Evolutionary conservation across 2,329 filamentous ascomycete species (phyloP), one percentile per base, ranked within the genome.

Genomic region (Neofusicoccum laricinum): DNA sequence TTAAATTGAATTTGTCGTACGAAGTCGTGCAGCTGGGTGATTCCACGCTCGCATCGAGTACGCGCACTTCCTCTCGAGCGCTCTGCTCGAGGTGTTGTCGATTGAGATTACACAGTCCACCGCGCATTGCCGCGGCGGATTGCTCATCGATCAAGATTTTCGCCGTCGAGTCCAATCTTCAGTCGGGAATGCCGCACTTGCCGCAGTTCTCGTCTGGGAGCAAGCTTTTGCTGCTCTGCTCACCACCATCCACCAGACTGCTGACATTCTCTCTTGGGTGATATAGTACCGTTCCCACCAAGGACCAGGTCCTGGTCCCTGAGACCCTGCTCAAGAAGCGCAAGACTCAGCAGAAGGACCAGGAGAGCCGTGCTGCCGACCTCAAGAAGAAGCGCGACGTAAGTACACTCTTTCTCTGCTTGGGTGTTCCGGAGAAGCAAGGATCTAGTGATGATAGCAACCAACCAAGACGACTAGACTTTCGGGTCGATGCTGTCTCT

Each of bases 271-370:
- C 34, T 46, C 63, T 68, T 64, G 62, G 64, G 61, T 62, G 55
- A 71, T 79, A 77, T 79, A 97, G 93, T 84, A 89, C 88, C 84
- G 91, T 97, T 78, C 92, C 95, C 73, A 96, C 93, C 82, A 84
- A 93, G 83, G 92, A 97, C 82, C 91, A 98, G 82, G 89, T 99
- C 81, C 87, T 98, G 81, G 92, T 98, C 80, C 95, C 95, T 75
- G 95, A 99, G 92, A 99, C 95, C 76, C 92, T 99, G 78, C 89
- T 99, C 82, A 99, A 99, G 91, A 99, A 99, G 92, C 92, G 95
- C 86, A 99, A 99, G 93, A 92, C 88, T 82, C 94, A 97, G 86
- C 95, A 99, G 89, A 97, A 97, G 89, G 93, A 93, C 81, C 91
- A 93, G 81, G 93, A 95, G 81, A 91, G 94, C 84, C 90, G 89